A percentile compares a stretch with the other conserved stretches of the same genome.
Evolutionary conservation across 2,329 filamentous ascomycete species (phyloP).

Genomic region (Colletotrichum orchidophilum): DNA sequence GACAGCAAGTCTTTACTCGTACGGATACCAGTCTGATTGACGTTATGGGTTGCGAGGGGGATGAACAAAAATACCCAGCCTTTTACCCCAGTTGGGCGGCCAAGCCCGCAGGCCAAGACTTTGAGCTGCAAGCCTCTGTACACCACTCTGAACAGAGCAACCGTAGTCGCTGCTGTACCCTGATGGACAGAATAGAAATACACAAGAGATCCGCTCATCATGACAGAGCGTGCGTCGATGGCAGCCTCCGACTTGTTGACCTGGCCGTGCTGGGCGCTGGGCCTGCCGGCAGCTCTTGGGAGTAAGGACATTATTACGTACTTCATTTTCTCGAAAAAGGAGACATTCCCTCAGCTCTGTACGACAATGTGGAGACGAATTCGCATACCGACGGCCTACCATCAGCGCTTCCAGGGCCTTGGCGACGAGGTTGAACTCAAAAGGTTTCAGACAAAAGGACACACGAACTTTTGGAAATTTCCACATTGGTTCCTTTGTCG

Average conservation of each 20-base stretch:
- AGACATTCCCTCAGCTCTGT: not conserved
- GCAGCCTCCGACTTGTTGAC: not conserved
- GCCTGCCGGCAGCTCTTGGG: not conserved
- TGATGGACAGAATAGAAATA: conserved; percentile 21
- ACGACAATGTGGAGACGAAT: conserved; percentile 15
- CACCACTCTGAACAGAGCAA: not conserved
- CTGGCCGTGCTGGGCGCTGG: not conserved
- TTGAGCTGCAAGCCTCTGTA: not conserved
- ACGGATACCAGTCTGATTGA: conserved; percentile 6
- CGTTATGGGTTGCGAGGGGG: conserved; percentile 3
- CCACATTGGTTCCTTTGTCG: conserved; percentile 6
- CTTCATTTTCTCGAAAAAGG: not conserved
- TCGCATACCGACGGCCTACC: conserved; percentile 24
- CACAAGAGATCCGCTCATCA: conserved; percentile 15
- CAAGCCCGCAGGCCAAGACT: conserved; percentile 14
- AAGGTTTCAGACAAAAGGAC: not conserved
- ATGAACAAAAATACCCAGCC: conserved; percentile 20
- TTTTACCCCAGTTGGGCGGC: conserved; percentile 12
- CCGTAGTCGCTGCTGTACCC: not conserved
- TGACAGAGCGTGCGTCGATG: conserved; percentile 10
- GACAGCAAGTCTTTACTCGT: not conserved
- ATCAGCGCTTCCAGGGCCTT: conserved; percentile 3
- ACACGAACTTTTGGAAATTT: conserved; percentile 28
- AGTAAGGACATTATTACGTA: conserved; percentile 21
- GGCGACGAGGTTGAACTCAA: not conserved